Evolutionary conservation across 2,329 filamentous ascomycete species (phyloP).

Genomic region (Triangularia setosa): DNA sequence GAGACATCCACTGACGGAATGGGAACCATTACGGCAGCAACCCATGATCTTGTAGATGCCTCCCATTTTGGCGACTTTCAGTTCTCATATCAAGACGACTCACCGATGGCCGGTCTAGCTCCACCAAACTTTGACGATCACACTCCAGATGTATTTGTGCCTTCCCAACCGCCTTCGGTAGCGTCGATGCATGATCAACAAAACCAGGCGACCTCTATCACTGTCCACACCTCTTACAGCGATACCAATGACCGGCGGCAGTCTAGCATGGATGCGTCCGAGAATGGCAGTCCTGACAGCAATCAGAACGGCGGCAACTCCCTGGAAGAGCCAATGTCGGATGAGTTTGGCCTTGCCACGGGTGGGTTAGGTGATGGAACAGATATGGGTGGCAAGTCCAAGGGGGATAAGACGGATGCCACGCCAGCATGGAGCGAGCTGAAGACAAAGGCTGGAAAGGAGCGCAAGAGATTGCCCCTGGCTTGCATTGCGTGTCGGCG

Average conservation of each 20-base stretch:
- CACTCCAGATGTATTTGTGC: slow-evolving; percentile 31
- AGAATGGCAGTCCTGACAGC: slow-evolving; percentile 42
- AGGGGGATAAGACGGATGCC: slow-evolving; percentile 56
- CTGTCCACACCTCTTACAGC: slow-evolving; percentile 34
- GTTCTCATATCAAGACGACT: slow-evolving; percentile 47
- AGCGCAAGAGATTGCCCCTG: slow-evolving; percentile 84
- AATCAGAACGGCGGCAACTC: slow-evolving; percentile 43
- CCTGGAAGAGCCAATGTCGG: slow-evolving; percentile 50
- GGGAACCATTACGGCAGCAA: slow-evolving; percentile 28
- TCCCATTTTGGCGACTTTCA: slow-evolving; percentile 52
- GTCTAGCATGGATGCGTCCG: slow-evolving; percentile 39
- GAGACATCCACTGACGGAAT: slow-evolving; percentile 34
- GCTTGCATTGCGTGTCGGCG: slow-evolving; percentile 93
- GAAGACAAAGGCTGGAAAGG: slow-evolving; percentile 91
- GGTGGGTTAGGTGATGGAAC: slow-evolving; percentile 47
- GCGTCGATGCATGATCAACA: slow-evolving; percentile 37
- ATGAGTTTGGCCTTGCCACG: slow-evolving; percentile 55
- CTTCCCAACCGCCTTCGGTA: slow-evolving; percentile 32
- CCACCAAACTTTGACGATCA: slow-evolving; percentile 33
- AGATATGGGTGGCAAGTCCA: slow-evolving; percentile 49
- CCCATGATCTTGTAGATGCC: slow-evolving; percentile 40
- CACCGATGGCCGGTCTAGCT: slow-evolving; percentile 39
- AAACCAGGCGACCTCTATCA: slow-evolving; percentile 36
- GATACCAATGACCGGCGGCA: slow-evolving; percentile 28
- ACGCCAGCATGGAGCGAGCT: slow-evolving; percentile 73